Percentiles rank a stretch among this genome's conserved stretches.
Conservation (phyloP, 345 rosid species). For the Toxicodendron radicans region DNA sequence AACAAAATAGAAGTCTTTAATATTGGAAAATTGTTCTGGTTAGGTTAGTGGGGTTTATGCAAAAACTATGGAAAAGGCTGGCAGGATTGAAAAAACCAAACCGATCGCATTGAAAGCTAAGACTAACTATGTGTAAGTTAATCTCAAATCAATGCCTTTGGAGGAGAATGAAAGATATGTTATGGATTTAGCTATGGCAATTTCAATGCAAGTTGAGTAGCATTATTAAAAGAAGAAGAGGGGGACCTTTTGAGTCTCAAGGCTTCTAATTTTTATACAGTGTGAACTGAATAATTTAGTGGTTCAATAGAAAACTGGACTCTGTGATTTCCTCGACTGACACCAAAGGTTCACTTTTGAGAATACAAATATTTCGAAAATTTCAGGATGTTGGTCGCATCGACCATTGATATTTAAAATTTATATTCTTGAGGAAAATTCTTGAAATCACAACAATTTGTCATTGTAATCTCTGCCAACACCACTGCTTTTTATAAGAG, state of each 20-base stretch:
- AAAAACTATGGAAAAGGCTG: no score
- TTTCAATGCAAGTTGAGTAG: constrained; percentile 16
- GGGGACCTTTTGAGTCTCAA: constrained; percentile 27
- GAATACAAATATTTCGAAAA: background rate
- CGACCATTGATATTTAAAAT: no score
- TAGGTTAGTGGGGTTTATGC: background rate
- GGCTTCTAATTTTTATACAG: constrained; percentile 27
- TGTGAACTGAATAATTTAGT: constrained; percentile 22
- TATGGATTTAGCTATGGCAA: no score
- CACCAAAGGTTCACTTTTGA: constrained; percentile 9
- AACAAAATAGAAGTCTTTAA: no score
- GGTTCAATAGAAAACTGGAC: constrained; percentile 5
- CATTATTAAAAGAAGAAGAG: constrained; percentile 25
- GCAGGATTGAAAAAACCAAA: no score
- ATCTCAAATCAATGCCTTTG: no score
- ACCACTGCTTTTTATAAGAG: background rate
- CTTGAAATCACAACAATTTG: background rate
- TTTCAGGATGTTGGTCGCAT: background rate
- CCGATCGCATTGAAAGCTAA: no score
- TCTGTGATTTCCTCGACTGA: background rate
- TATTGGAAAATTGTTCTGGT: no score
- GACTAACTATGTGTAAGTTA: no score
- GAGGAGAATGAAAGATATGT: no score
- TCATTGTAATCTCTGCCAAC: background rate
- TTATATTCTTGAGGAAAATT: background rate